These are phyloP conservation scores for Carex kokanica DNA, from an alignment of 176 grass and related monocot genomes.

Conservation along the genomic window DNA sequence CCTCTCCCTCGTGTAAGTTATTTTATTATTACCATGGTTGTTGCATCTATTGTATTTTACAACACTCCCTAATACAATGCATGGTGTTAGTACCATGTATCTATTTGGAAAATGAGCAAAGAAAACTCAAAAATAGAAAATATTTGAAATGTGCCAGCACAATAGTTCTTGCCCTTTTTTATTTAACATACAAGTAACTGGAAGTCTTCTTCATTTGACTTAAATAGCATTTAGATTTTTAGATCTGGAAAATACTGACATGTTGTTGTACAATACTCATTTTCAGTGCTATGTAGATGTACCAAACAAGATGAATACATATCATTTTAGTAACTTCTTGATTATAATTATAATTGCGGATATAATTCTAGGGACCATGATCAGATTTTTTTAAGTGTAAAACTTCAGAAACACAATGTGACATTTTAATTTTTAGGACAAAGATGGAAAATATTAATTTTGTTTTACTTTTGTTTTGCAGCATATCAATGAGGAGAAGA, in stretches of 20 bases:
- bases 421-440: neutral
- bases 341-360: neutral
- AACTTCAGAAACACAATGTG: neutral
- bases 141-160: neutral
- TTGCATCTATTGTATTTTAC: conserved; percentile 10
- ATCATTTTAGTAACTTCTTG: neutral
- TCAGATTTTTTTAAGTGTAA: neutral
- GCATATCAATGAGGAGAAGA: conserved; percentile 95
- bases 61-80: neutral
- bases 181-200: neutral
- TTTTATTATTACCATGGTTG: neutral
- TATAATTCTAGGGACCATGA: neutral
- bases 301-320: neutral
- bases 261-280: neutral
- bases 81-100: neutral
- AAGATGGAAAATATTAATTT: neutral
- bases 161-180: neutral
- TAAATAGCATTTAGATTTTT: neutral
- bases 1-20: conserved; percentile 75
- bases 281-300: neutral
- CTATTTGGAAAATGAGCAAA: neutral
- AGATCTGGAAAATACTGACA: neutral
- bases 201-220: neutral
- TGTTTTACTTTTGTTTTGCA: conserved; percentile 33
- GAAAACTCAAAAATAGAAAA: neutral